Evolutionary conservation across 1,139 yeast genomes (phyloP).

Genomic region (Meyerozyma sp.): DNA sequence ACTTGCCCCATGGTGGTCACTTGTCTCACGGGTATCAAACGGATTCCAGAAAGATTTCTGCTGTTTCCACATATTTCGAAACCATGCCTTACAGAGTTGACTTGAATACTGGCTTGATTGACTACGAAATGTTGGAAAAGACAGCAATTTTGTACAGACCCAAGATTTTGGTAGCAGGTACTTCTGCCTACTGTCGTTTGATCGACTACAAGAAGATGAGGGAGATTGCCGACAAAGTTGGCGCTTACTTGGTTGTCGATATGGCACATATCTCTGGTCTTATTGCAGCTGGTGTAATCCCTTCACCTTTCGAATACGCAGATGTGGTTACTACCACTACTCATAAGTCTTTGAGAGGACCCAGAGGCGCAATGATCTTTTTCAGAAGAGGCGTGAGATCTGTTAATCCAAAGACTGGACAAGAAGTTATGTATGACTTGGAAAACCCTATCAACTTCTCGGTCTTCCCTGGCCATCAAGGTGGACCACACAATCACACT

Average conservation of each 20-base stretch:
- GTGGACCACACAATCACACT: slow-evolving; percentile 98
- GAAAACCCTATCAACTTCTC: slow-evolving; percentile 90
- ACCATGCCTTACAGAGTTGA: slow-evolving; percentile 94
- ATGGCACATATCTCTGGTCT: slow-evolving; percentile 98
- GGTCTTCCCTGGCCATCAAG: slow-evolving; percentile 98
- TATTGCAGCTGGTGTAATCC: slow-evolving; percentile 88
- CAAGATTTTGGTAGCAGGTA: slow-evolving; percentile 91
- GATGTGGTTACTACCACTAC: slow-evolving; percentile 97
- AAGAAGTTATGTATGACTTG: slow-evolving; percentile 79
- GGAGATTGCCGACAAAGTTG: slow-evolving; percentile 85
- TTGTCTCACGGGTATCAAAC: slow-evolving; percentile 96
- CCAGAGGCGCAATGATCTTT: slow-evolving; percentile 98
- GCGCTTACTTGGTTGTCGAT: slow-evolving; percentile 86
- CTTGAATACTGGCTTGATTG: slow-evolving; percentile 81
- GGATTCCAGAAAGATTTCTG: slow-evolving; percentile 80
- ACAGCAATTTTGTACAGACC: slow-evolving; percentile 88
- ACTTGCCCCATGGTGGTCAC: slow-evolving; percentile 96
- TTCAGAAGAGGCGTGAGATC: slow-evolving; percentile 89
- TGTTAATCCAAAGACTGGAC: slow-evolving; percentile 74
- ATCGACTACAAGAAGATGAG: slow-evolving; percentile 88
- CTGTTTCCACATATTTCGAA: slow-evolving; percentile 88
- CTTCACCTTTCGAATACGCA: slow-evolving; percentile 89
- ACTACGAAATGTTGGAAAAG: slow-evolving; percentile 82
- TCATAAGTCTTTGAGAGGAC: slow-evolving; percentile 95
- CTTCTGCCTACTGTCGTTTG: slow-evolving; percentile 90